phyloP scores from a whole-genome alignment of 192 early-diverging fungal species.

The Haplosporangium gracile region DNA sequence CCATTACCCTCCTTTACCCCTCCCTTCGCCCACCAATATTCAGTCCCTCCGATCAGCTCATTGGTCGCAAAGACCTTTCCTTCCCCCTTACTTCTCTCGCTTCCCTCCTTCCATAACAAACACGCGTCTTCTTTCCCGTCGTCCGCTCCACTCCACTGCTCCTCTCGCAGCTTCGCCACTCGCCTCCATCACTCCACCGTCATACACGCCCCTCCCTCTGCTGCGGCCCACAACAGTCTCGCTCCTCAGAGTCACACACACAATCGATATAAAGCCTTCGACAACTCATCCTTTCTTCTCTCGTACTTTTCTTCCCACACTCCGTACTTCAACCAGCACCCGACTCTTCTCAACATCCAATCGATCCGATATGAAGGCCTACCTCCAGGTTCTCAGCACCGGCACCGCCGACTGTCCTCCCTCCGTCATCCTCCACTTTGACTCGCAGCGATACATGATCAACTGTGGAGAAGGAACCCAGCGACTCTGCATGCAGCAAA shows the following conservation, averaged over 20 bases:
- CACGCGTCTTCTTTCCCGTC: neutral
- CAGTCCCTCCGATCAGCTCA: constrained; percentile 27
- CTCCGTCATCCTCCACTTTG: constrained; percentile 82
- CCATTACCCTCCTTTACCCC: constrained; percentile 9
- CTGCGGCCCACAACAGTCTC: constrained; percentile 10
- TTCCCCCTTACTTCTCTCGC: neutral
- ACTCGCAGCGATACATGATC: constrained; percentile 86
- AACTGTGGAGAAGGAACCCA: constrained; percentile 95
- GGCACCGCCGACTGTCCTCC: constrained; percentile 64
- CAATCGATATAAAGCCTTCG: neutral
- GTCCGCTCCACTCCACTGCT: neutral
- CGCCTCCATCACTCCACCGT: neutral
- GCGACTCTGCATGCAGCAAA: constrained; percentile 85
- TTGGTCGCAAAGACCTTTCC: constrained; percentile 34
- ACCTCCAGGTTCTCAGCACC: constrained; percentile 65
- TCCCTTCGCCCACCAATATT: constrained; percentile 30
- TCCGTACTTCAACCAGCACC: neutral
- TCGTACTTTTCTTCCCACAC: neutral
- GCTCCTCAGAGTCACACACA: neutral
- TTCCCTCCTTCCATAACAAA: neutral
- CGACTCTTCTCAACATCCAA: constrained; percentile 47
- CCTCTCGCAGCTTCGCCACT: neutral
- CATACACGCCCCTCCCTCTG: neutral
- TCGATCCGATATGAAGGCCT: constrained; percentile 61
- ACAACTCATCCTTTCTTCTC: neutral